phyloP scores from a whole-genome alignment of 306 rosid genomes.

The Canavalia gladiata region DNA sequence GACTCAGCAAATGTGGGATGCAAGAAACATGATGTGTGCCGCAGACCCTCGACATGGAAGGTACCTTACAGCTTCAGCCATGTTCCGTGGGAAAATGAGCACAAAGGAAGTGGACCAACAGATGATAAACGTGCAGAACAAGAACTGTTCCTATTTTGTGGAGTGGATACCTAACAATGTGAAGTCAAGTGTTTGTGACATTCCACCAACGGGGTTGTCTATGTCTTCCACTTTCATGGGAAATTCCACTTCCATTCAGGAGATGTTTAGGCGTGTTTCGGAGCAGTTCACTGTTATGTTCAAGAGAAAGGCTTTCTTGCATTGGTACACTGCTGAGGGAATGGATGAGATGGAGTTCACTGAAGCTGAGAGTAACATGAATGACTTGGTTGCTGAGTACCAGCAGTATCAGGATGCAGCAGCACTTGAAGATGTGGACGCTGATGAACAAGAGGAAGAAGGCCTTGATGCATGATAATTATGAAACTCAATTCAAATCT shows the following conservation, averaged over 20 bases:
- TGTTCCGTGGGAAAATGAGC: conserved; percentile 94
- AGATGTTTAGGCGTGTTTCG: conserved; percentile 88
- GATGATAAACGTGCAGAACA: conserved; percentile 82
- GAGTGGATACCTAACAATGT: conserved; percentile 96
- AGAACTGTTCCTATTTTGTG: conserved; percentile 85
- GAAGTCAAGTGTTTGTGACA: conserved; percentile 89
- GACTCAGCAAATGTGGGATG: conserved; percentile 89
- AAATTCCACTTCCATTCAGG: conserved; percentile 87
- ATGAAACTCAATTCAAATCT: background rate
- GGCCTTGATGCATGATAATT: conserved; percentile 31
- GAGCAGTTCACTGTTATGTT: conserved; percentile 93
- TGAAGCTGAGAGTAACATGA: conserved; percentile 84
- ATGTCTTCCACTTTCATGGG: conserved; percentile 95
- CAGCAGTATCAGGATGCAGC: conserved; percentile 90
- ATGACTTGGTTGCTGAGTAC: conserved; percentile 89
- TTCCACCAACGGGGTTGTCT: conserved; percentile 79
- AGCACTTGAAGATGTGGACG: conserved; percentile 58
- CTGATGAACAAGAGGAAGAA: conserved; percentile 54
- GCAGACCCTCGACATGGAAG: conserved; percentile 92
- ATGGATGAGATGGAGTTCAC: conserved; percentile 84
- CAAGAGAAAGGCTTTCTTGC: conserved; percentile 90
- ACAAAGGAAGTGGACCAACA: conserved; percentile 81
- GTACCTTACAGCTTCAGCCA: conserved; percentile 84
- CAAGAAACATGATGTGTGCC: conserved; percentile 73
- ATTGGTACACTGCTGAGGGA: conserved; percentile 92